Evolutionary conservation across 1,139 yeast genomes (phyloP), one percentile per base, ranked within the genome.

Genomic region (Yamadazyma siamensis): DNA sequence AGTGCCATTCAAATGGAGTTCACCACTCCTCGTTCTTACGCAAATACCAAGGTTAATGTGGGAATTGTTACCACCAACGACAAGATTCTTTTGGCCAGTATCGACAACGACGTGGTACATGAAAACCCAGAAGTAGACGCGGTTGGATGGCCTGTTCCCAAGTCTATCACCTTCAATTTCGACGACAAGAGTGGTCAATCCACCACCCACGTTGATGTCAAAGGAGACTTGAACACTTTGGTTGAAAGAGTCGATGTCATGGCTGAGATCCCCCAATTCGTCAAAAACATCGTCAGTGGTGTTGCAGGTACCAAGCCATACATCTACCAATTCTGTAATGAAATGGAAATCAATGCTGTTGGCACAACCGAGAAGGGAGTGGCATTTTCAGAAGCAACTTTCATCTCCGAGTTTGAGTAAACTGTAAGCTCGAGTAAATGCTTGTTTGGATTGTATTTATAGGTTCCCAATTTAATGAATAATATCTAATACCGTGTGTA

Each of bases 231-330:
- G 44, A 56, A 56, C 14, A 60, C 70, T 30, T 61, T 85, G 46
- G 79, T 86, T 32, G 96, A 87, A 63, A 78, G 97, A 52, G 89
- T 91, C 35, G 98, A 91, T 60, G 97, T 91, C 39, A 88, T 91
- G 96, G 88, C 91, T 25, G 98, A 91, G 64, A 82, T 91, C 39
- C 98, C 98, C 26, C 81, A 77, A 45, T 88, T 91, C 61, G 95
- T 91, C 43, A 91, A 91, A 61, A 84, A 81, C 49, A 85, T 91
- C 39, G 97, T 87, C 25, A 79, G 89, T 42, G 96, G 95, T 38
- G 94, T 89, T 35, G 91, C 95, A 10, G 98, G 97, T 33, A 82
- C 97, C 25, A 85, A 81, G 55, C 98, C 98, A 21, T 91, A 77
- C 64, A 89, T 91, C 50, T 91, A 89, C 61, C 98, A 91, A 64